phyloP scores from a whole-genome alignment of 345 rosid species.

The Kernera saxatilis region DNA sequence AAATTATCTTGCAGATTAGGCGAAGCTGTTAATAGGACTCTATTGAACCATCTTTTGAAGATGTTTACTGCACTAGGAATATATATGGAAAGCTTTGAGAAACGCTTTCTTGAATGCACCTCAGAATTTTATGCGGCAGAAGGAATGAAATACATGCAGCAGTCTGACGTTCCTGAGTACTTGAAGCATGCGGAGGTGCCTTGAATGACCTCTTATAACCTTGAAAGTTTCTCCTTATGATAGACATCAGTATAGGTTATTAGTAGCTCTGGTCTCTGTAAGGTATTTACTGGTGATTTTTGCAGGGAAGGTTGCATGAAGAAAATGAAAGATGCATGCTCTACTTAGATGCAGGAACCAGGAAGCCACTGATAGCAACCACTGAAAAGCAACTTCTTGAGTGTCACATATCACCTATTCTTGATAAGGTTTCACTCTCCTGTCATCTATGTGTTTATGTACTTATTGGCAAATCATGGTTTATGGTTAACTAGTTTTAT shows the following conservation, averaged over 20 bases:
- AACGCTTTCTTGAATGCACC: conserved; percentile 74
- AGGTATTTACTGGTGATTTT: conserved; percentile 1
- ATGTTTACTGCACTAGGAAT: conserved; percentile 87
- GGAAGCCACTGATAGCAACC: conserved; percentile 71
- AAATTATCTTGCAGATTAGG: conserved; percentile 47
- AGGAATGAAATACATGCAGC: conserved; percentile 92
- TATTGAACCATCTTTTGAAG: conserved; percentile 78
- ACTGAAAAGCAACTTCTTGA: conserved; percentile 80
- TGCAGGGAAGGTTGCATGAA: conserved; percentile 75
- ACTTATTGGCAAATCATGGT: neutral
- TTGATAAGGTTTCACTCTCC: conserved; percentile 65
- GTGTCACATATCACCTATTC: conserved; percentile 67
- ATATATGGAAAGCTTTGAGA: conserved; percentile 86
- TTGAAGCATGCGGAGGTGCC: conserved; percentile 83
- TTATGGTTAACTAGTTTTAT: conserved; percentile 23
- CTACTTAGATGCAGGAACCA: conserved; percentile 71
- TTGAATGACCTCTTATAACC: neutral
- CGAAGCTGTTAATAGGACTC: conserved; percentile 77
- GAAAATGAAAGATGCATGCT: conserved; percentile 86
- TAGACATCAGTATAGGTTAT: neutral
- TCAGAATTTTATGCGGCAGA: conserved; percentile 89
- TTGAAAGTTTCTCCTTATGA: neutral
- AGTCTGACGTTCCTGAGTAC: conserved; percentile 86
- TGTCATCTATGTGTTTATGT: neutral
- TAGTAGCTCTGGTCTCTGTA: neutral